Percentiles rank a stretch among this genome's conserved stretches.
phyloP scores from a whole-genome alignment of 75 land plant species.

The Azolla pinnata region DNA sequence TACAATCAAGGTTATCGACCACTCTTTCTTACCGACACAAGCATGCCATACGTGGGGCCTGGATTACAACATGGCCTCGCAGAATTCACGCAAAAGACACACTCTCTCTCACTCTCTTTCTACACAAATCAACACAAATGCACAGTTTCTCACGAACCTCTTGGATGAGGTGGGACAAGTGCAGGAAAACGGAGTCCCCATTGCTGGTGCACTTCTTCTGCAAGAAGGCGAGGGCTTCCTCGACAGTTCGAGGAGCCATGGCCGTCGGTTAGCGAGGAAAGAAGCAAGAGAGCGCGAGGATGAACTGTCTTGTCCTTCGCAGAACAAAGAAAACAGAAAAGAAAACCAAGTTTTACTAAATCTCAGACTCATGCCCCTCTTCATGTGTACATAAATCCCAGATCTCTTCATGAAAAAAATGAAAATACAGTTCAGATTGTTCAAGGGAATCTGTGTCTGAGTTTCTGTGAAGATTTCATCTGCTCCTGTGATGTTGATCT shows the following conservation, averaged over 20 bases:
- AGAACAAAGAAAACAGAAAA: too few species aligned
- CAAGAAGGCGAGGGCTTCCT: constrained; percentile 22
- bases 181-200: constrained; percentile 31
- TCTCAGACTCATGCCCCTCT: too few species aligned
- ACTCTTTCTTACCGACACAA: background rate
- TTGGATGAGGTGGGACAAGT: constrained; percentile 25
- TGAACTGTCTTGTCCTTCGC: too few species aligned
- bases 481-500: too few species aligned
- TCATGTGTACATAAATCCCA: too few species aligned
- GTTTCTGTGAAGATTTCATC: too few species aligned
- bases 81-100: background rate
- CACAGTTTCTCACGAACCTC: constrained; percentile 5
- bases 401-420: too few species aligned
- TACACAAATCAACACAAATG: background rate
- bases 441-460: too few species aligned
- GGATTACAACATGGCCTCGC: background rate
- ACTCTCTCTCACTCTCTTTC: constrained; percentile 3
- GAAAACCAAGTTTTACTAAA: too few species aligned
- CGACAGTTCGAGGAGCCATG: constrained; percentile 7
- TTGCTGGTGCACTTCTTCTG: constrained; percentile 21
- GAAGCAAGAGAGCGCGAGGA: too few species aligned
- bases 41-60: background rate
- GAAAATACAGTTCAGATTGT: too few species aligned
- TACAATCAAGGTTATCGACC: background rate
- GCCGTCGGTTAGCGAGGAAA: too few species aligned